These are phyloP conservation scores for Dryadomyces quercivorus DNA, from an alignment of 2,329 filamentous ascomycete species.

Conservation along the genomic window DNA sequence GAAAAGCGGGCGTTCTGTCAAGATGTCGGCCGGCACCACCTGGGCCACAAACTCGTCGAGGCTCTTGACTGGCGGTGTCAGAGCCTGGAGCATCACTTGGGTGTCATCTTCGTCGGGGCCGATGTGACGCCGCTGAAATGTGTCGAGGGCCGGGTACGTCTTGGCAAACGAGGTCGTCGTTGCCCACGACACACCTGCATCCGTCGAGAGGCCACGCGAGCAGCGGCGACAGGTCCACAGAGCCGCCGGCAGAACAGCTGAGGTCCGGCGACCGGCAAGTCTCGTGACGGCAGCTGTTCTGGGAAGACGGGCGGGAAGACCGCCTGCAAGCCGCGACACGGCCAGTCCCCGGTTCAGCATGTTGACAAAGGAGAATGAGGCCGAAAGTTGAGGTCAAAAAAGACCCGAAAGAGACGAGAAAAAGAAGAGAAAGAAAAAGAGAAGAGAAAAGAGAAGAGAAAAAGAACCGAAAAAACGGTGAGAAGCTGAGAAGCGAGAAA, in stretches of 20 bases:
- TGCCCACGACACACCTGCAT: conserved; percentile 9
- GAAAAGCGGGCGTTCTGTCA: conserved; percentile 55
- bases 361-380: background rate
- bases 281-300: background rate
- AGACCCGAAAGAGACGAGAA: too few species aligned
- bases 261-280: background rate
- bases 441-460: conserved; percentile 12
- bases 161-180: conserved; percentile 8
- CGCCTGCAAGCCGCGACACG: background rate
- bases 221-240: conserved; percentile 7
- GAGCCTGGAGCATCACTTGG: conserved; percentile 64
- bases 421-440: background rate
- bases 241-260: background rate
- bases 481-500: background rate
- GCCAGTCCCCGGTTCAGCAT: background rate
- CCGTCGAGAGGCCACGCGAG: conserved; percentile 4
- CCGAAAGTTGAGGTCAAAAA: background rate
- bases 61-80: conserved; percentile 60
- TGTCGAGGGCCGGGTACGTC: conserved; percentile 32
- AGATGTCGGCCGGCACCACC: conserved; percentile 70
- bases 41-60: conserved; percentile 76
- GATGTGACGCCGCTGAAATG: conserved; percentile 76
- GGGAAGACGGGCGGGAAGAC: background rate
- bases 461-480: background rate
- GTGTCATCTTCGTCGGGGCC: conserved; percentile 62